These are phyloP conservation scores for Scedosporium boydii DNA, from an alignment of 2,329 filamentous ascomycete species.

Conservation along the genomic window DNA sequence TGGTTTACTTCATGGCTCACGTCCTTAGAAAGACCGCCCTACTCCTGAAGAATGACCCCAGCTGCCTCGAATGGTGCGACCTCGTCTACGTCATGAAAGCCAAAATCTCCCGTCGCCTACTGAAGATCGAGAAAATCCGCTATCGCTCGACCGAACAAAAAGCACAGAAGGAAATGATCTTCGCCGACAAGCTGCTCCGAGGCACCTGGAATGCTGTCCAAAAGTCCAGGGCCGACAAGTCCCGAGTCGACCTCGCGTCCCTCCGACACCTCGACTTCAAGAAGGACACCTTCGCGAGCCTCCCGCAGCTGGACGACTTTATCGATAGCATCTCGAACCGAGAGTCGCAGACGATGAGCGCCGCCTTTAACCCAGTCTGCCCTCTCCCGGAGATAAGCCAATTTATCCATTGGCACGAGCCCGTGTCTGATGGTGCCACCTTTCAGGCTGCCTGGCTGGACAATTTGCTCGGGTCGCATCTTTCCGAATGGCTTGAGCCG, in stretches of 20 bases:
- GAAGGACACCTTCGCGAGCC: conserved; percentile 8
- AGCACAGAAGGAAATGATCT: conserved; percentile 7
- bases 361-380: neutral
- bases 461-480: neutral
- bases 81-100: conserved; percentile 28
- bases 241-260: neutral
- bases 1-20: conserved; percentile 32
- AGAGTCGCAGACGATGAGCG: neutral
- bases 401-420: neutral
- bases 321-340: neutral
- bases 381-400: neutral
- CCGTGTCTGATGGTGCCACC: neutral
- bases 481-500: neutral
- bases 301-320: conserved; percentile 3
- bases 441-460: neutral
- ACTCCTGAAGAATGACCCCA: neutral
- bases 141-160: neutral
- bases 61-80: conserved; percentile 12
- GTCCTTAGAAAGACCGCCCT: conserved; percentile 20
- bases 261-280: conserved; percentile 10
- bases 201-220: neutral
- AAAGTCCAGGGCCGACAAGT: neutral
- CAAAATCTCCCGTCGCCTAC: conserved; percentile 31
- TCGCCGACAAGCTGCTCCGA: conserved; percentile 4
- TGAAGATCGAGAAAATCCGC: conserved; percentile 24